phyloP scores from a whole-genome alignment of 1,284 basidiomycete species.

The Ceraceosorus bombacis region DNA sequence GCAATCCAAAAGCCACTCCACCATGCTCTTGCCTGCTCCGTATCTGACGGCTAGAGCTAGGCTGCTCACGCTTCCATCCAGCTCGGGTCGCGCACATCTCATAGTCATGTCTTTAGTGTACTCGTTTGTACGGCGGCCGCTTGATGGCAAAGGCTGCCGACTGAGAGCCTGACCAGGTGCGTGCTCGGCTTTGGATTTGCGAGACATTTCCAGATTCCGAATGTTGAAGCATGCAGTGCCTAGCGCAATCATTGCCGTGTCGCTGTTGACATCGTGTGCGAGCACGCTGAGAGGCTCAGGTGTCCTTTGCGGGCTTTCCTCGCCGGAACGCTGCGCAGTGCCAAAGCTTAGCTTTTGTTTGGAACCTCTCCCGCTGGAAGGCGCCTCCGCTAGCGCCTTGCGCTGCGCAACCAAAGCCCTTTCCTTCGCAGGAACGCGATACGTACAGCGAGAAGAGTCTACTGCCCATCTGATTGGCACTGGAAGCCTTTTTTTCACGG shows the following conservation, averaged over 20 bases:
- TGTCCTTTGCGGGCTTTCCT: no score
- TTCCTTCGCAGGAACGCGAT: no score
- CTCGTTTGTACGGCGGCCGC: background rate
- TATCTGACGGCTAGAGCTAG: constrained; percentile 30
- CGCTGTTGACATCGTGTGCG: background rate
- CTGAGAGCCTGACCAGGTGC: background rate
- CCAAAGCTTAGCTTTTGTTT: no score
- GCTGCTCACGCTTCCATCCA: background rate
- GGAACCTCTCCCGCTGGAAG: no score
- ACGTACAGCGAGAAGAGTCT: no score
- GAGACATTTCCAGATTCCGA: constrained; percentile 2
- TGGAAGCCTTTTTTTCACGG: no score
- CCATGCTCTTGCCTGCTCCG: constrained; percentile 28
- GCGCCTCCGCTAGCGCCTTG: no score
- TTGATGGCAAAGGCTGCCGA: constrained; percentile 4
- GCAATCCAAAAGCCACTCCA: constrained; percentile 40
- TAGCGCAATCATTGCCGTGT: background rate
- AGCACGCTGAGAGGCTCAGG: background rate
- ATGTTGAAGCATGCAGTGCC: background rate
- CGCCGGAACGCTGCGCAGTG: no score
- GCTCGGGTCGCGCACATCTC: background rate
- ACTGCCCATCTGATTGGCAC: no score
- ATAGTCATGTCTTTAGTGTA: background rate
- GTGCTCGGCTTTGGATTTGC: background rate
- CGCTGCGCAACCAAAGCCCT: no score